Conservation (phyloP, 805 yeast species). For the Debaryomyces prosopidis region DNA sequence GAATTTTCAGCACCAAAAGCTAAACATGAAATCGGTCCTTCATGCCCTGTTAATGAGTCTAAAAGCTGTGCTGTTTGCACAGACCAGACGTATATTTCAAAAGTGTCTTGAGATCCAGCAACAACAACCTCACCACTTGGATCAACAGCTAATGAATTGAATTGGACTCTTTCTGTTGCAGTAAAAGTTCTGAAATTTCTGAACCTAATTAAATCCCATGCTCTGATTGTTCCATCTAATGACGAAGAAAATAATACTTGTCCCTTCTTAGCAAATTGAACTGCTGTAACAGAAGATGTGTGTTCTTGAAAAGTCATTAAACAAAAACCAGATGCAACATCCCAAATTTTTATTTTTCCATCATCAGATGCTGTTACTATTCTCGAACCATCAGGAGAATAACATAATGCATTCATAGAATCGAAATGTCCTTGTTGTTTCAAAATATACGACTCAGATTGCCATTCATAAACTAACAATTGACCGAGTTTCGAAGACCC, state of each 20-base stretch:
- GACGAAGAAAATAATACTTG: slow-evolving; percentile 91
- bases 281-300: slow-evolving; percentile 81
- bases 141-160: slow-evolving; percentile 87
- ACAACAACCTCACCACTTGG: slow-evolving; percentile 96
- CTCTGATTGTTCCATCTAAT: slow-evolving; percentile 93
- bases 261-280: slow-evolving; percentile 85
- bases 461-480: slow-evolving; percentile 96
- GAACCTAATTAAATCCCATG: slow-evolving; percentile 92
- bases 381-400: slow-evolving; percentile 93
- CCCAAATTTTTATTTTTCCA: slow-evolving; percentile 97
- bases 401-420: slow-evolving; percentile 76
- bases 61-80: slow-evolving; percentile 92
- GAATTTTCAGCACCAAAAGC: slow-evolving; percentile 80
- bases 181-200: slow-evolving; percentile 95
- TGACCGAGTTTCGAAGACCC: slow-evolving; percentile 94
- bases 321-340: slow-evolving; percentile 87
- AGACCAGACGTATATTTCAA: slow-evolving; percentile 93
- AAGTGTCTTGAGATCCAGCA: slow-evolving; percentile 89
- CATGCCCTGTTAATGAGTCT: slow-evolving; percentile 89
- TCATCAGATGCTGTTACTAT: slow-evolving; percentile 95
- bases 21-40: slow-evolving; percentile 88
- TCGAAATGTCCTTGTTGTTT: slow-evolving; percentile 98
- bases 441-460: slow-evolving; percentile 89
- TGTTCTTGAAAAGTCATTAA: slow-evolving; percentile 91
- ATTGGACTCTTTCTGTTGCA: slow-evolving; percentile 84